A percentile compares a stretch with the other conserved stretches of the same genome.
These are phyloP conservation scores for Pyrrhoderma lamaoense DNA, from an alignment of 1,284 basidiomycete genomes.

Conservation along the genomic window DNA sequence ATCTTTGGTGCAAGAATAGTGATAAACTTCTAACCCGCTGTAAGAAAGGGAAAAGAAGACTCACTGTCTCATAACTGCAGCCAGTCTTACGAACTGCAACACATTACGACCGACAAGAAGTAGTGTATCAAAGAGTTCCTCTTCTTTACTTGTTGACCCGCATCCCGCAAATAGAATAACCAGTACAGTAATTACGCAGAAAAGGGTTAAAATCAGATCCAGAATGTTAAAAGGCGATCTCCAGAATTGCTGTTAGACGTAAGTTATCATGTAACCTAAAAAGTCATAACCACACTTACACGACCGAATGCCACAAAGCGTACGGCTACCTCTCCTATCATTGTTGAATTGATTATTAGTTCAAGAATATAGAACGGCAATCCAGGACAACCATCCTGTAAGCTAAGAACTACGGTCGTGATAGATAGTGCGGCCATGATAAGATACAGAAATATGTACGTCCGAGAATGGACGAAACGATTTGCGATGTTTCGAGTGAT, in stretches of 20 bases:
- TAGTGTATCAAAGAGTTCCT: conserved; percentile 87
- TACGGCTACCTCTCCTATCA: conserved; percentile 88
- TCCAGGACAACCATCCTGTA: conserved; percentile 73
- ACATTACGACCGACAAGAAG: conserved; percentile 86
- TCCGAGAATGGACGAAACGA: conserved; percentile 75
- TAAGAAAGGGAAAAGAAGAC: conserved; percentile 25
- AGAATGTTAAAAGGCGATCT: conserved; percentile 85
- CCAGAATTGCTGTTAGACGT: conserved; percentile 79
- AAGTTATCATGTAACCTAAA: conserved; percentile 4
- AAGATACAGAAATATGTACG: conserved; percentile 81
- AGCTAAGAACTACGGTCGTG: conserved; percentile 83
- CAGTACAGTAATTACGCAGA: conserved; percentile 82
- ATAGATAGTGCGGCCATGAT: conserved; percentile 86
- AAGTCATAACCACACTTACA: conserved; percentile 40
- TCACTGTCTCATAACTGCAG: conserved; percentile 85
- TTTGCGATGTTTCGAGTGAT: conserved; percentile 77
- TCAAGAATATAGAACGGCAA: conserved; percentile 85
- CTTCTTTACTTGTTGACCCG: conserved; percentile 70
- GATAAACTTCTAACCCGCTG: conserved; percentile 4
- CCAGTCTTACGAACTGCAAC: conserved; percentile 84
- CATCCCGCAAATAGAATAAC: conserved; percentile 80
- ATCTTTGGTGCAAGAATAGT: conserved; percentile 41
- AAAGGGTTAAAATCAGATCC: conserved; percentile 77
- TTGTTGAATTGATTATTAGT: conserved; percentile 82
- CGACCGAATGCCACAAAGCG: conserved; percentile 86